A percentile compares a stretch with the other conserved stretches of the same genome.
Evolutionary conservation across 2,329 filamentous ascomycete species (phyloP).

Genomic region (Clonostachys chloroleuca): DNA sequence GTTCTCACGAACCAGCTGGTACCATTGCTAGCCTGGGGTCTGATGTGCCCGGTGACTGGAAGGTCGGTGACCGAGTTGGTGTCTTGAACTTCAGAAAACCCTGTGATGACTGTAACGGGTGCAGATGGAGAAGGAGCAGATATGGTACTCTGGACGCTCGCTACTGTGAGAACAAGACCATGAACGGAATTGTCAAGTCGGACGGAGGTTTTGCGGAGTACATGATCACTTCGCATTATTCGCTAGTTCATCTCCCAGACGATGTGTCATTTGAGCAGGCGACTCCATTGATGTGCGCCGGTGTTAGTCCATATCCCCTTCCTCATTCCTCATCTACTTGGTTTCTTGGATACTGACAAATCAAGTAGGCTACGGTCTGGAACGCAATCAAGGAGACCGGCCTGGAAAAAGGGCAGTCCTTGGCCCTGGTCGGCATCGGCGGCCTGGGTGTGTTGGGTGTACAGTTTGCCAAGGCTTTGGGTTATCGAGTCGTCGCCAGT

Average conservation of each 20-base stretch:
- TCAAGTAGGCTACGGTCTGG: constrained; percentile 21
- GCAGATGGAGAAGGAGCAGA: constrained; percentile 9
- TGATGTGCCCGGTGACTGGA: constrained; percentile 9
- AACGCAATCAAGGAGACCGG: constrained; percentile 19
- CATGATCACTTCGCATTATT: constrained; percentile 18
- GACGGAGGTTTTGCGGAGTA: constrained; percentile 27
- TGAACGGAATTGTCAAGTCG: constrained; percentile 22
- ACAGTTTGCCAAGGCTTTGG: constrained; percentile 18
- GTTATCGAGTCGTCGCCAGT: constrained; percentile 22
- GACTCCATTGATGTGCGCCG: constrained; percentile 27
- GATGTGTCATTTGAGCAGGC: constrained; percentile 23
- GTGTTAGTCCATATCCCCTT: too few species aligned
- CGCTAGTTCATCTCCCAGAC: constrained; percentile 17
- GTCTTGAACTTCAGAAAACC: constrained; percentile 26
- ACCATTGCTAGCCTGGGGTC: constrained; percentile 8
- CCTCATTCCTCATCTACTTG: too few species aligned
- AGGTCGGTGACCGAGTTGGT: constrained; percentile 25
- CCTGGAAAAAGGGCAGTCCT: constrained; percentile 11
- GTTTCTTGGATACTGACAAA: too few species aligned
- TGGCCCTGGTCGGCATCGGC: constrained; percentile 20
- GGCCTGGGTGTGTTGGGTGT: constrained; percentile 16
- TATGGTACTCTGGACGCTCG: constrained; percentile 14
- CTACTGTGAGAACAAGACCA: constrained; percentile 21
- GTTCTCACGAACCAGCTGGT: constrained; percentile 13
- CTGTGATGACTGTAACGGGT: constrained; percentile 19